Evolutionary conservation across 441 rosid species (phyloP).

Genomic region (Populus tomentosa): DNA sequence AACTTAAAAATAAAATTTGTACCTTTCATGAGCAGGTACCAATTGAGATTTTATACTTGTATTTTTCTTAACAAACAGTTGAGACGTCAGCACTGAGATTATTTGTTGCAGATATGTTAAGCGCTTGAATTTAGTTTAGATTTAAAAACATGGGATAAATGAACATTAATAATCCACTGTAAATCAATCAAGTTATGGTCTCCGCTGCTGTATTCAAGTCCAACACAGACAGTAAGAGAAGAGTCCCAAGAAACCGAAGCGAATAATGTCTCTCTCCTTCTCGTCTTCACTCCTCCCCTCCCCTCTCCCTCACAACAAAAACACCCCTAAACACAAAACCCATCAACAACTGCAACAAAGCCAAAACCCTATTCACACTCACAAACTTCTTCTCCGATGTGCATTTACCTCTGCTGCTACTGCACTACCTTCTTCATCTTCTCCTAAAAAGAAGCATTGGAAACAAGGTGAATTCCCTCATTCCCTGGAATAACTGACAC

Average conservation of each 20-base stretch:
- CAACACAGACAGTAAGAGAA: no score
- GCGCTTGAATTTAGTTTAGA: no score
- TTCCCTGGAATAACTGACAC: slow-evolving; percentile 55
- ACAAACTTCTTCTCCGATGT: slow-evolving; percentile 26
- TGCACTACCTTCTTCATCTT: slow-evolving; percentile 1
- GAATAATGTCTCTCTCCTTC: slow-evolving; percentile 49
- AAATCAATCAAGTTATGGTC: no score
- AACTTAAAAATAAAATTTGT: no score
- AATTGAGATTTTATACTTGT: no score
- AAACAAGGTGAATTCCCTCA: slow-evolving; percentile 73
- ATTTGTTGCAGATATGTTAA: no score
- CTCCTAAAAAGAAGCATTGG: slow-evolving; percentile 58
- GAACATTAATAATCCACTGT: no score
- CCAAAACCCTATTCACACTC: slow-evolving; percentile 2
- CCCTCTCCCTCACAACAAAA: slow-evolving; percentile 19
- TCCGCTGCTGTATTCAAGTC: no score
- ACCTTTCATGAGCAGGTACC: no score
- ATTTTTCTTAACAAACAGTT: no score
- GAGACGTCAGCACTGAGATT: no score
- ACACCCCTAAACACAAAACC: neutral
- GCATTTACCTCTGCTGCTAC: slow-evolving; percentile 26
- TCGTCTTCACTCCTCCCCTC: slow-evolving; percentile 49
- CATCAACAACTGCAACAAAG: neutral
- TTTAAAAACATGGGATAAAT: no score
- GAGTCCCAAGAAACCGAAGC: neutral